Evolutionary conservation across 352 stramenopile species (phyloP).

Genomic region (Phytophthora sp.): DNA sequence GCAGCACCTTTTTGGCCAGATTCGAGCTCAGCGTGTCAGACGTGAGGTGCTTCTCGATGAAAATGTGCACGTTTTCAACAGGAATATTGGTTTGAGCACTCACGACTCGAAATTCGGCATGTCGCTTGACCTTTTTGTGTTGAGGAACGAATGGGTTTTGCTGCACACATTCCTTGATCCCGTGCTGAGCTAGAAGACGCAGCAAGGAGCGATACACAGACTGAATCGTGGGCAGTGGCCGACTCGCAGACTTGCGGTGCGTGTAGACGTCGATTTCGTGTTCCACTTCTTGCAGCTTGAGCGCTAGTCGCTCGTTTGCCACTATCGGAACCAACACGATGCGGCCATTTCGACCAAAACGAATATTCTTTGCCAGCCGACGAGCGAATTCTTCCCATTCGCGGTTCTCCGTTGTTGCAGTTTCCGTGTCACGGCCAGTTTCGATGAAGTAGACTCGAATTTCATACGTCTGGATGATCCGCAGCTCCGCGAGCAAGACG

Average conservation of each 20-base stretch:
- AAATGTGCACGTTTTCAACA: constrained; percentile 56
- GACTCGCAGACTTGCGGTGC: constrained; percentile 34
- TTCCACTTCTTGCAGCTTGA: constrained; percentile 50
- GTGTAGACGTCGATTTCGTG: constrained; percentile 54
- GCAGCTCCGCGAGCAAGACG: constrained; percentile 43
- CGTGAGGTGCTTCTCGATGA: constrained; percentile 67
- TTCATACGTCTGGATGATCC: constrained; percentile 72
- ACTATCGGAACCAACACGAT: constrained; percentile 43
- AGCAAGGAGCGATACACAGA: constrained; percentile 59
- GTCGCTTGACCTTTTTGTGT: constrained; percentile 51
- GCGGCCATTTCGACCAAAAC: constrained; percentile 65
- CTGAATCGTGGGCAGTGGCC: constrained; percentile 52
- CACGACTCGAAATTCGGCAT: constrained; percentile 57
- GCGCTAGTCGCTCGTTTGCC: constrained; percentile 27
- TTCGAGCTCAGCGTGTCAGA: constrained; percentile 48
- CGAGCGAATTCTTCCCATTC: constrained; percentile 53
- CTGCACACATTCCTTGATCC: constrained; percentile 73
- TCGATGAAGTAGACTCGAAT: constrained; percentile 47
- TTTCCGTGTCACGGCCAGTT: constrained; percentile 15
- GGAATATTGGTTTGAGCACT: constrained; percentile 58
- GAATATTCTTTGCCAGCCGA: constrained; percentile 63
- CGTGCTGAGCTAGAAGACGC: constrained; percentile 49
- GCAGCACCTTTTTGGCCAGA: constrained; percentile 66
- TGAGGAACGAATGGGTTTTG: constrained; percentile 62
- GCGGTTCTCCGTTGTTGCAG: not conserved